Conservation (phyloP, 2,329 filamentous ascomycete genomes). For the Aspergillus quadrilineatus region DNA sequence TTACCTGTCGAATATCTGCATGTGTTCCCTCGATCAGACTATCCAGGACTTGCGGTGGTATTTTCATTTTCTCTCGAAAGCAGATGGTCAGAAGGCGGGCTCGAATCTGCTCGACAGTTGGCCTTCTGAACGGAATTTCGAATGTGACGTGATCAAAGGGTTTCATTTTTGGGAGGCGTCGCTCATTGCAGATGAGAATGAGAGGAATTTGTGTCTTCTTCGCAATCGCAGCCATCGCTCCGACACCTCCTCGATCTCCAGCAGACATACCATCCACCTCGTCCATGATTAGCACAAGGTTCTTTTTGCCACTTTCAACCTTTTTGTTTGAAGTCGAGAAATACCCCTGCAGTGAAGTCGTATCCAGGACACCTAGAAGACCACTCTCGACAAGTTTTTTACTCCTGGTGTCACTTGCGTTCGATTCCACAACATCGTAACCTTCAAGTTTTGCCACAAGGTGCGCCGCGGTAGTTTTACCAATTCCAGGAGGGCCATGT, state of each 20-base stretch:
- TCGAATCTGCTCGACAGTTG: conserved; percentile 86
- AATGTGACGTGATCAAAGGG: conserved; percentile 86
- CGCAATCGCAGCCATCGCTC: conserved; percentile 88
- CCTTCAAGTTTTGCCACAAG: conserved; percentile 89
- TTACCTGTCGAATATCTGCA: conserved; percentile 94
- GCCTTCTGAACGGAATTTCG: conserved; percentile 83
- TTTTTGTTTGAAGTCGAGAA: conserved; percentile 82
- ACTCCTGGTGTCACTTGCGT: conserved; percentile 92
- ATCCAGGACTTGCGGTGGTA: conserved; percentile 80
- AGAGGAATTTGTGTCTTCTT: conserved; percentile 93
- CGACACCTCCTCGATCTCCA: conserved; percentile 92
- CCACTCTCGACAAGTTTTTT: conserved; percentile 92
- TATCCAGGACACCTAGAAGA: conserved; percentile 86
- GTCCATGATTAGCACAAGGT: conserved; percentile 96
- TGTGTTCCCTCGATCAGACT: conserved; percentile 93
- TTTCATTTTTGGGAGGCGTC: conserved; percentile 92
- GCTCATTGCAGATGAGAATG: conserved; percentile 97
- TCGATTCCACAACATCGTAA: conserved; percentile 90
- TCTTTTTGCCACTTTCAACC: conserved; percentile 80
- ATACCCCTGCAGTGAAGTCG: conserved; percentile 86
- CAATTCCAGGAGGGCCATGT: conserved; percentile 91
- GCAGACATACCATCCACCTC: conserved; percentile 99
- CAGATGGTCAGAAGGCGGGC: conserved; percentile 94
- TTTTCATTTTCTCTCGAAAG: conserved; percentile 83
- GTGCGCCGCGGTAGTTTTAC: conserved; percentile 96